Base-by-base conservation (phyloP, 2,329 filamentous ascomycete species). In the Coniella lustricola region DNA sequence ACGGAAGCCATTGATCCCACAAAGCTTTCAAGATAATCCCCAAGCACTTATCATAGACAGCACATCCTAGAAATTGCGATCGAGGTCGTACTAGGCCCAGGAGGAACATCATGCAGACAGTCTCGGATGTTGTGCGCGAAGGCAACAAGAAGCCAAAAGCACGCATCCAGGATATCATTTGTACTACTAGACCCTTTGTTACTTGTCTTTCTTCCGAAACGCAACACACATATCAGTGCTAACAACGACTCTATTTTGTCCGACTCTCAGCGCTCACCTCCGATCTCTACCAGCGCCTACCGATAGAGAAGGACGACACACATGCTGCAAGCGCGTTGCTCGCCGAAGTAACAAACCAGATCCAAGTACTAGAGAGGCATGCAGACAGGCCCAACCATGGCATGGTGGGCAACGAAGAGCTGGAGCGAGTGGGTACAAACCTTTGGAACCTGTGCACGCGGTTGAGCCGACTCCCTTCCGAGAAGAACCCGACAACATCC, bases 401-500 rank as follows among this genome's bases (percentile, higher is more conserved):
- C 12, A 36, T 60, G 12, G 53, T 57, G 10, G 60, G 61, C 2
- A 67, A 69, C 36, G 62, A 66, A 20, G 70, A 76, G 4, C 65
- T 87, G 3, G 82, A 86, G 52, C 62, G 56, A 4, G 56, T 70
- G 7, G 85, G 77, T 48, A 74, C 76, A 0, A 67, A 69, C 20
- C 65, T 89, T 7, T 89, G 84, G 85, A 89, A 89, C 54, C 60
- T 75, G 5, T 81, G 80, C 35, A 80, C 81, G 1, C 73, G 75
- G 21, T 59, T 80, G 5, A 67, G 63, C 33, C 64, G 68, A 7
- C 60, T 70, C 44, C 59, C 63, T 52, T 48, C 8, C 18, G 17
- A 22, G 22, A 22, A 33, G 9, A 8, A 13, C 3, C 5, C n/a
- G 2, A 50, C 29, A 9, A 16, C 45, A 10, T 10, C 25, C 8